A percentile compares a stretch with the other conserved stretches of the same genome.
Evolutionary conservation across 768 basidiomycete genomes (phyloP).

Genomic region (Tephrocybe sp.): DNA sequence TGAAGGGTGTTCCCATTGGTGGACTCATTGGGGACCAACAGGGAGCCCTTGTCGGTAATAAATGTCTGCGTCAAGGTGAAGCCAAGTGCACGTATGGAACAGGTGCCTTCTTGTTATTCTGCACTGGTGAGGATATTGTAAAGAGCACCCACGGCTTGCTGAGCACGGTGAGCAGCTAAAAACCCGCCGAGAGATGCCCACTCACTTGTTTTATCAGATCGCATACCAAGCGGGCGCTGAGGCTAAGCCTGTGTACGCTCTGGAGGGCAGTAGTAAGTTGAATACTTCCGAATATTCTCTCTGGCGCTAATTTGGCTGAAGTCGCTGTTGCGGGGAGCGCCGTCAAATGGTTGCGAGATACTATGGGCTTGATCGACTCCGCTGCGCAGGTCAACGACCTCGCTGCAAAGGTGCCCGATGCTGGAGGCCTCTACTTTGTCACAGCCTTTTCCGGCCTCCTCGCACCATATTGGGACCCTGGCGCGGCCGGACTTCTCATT

Average conservation of each 20-base stretch:
- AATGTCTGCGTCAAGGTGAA: slow-evolving; percentile 86
- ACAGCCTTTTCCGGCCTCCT: slow-evolving; percentile 95
- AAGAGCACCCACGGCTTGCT: slow-evolving; percentile 84
- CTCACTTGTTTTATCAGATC: slow-evolving; percentile 43
- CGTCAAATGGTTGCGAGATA: slow-evolving; percentile 95
- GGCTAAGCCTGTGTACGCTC: slow-evolving; percentile 81
- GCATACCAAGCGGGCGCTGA: slow-evolving; percentile 86
- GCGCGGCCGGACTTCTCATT: slow-evolving; percentile 83
- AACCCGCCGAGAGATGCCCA: neutral
- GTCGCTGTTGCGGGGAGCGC: slow-evolving; percentile 95
- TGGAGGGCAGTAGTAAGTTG: slow-evolving; percentile 90
- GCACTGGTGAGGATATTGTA: slow-evolving; percentile 86
- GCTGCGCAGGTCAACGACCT: slow-evolving; percentile 85
- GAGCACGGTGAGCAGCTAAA: slow-evolving; percentile 62
- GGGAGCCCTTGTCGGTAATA: slow-evolving; percentile 94
- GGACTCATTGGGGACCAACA: slow-evolving; percentile 99
- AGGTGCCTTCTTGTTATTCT: slow-evolving; percentile 94
- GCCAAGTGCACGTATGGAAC: slow-evolving; percentile 99
- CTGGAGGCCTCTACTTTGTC: slow-evolving; percentile 94
- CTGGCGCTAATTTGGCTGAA: slow-evolving; percentile 21
- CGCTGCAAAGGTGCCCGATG: slow-evolving; percentile 70
- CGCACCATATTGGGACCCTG: slow-evolving; percentile 97
- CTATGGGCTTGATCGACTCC: slow-evolving; percentile 76
- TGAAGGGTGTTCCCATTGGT: slow-evolving; percentile 79
- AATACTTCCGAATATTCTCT: neutral